phyloP scores from a whole-genome alignment of 1,139 yeast genomes.

The Sugiyamaella pinicola region DNA sequence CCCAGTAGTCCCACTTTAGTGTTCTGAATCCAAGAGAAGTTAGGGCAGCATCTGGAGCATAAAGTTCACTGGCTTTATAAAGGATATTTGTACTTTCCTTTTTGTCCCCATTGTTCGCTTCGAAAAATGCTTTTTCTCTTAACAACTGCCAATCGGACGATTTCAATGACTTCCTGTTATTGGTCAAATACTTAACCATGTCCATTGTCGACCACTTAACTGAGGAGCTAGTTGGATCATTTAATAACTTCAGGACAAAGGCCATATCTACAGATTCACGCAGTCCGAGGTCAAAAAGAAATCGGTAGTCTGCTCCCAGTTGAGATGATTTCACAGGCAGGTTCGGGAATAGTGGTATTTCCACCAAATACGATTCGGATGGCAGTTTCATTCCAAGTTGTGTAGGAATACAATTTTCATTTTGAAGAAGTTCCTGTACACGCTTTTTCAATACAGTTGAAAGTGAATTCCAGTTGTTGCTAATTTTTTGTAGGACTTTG shows the following conservation, averaged over 20 bases:
- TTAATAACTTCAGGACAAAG: conserved; percentile 43
- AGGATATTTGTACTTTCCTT: conserved; percentile 1
- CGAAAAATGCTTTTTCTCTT: conserved; percentile 39
- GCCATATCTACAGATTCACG: conserved; percentile 47
- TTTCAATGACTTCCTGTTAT: conserved; percentile 36
- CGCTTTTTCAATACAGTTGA: conserved; percentile 20
- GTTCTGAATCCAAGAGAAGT: conserved; percentile 38
- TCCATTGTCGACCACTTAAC: conserved; percentile 45
- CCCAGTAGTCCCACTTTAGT: conserved; percentile 41
- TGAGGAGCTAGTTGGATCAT: conserved; percentile 30
- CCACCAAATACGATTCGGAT: conserved; percentile 40
- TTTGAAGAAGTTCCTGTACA: conserved; percentile 30
- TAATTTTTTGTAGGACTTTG: conserved; percentile 35
- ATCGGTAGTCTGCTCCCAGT: conserved; percentile 35
- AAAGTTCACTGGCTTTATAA: conserved; percentile 36
- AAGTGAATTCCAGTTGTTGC: conserved; percentile 37
- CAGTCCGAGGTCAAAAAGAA: conserved; percentile 42
- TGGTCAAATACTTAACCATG: conserved; percentile 42
- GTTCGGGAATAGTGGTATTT: conserved; percentile 44
- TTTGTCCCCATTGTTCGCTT: conserved; percentile 26
- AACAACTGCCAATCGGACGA: conserved; percentile 40
- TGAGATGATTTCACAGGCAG: conserved; percentile 41
- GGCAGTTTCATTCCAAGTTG: conserved; percentile 45
- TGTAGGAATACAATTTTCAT: conserved; percentile 44
- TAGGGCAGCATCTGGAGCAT: conserved; percentile 40